Percentiles rank a stretch among this genome's conserved stretches.
phyloP scores from a whole-genome alignment of 371 early-diverging fungal species.

The Batkoa obscura region DNA sequence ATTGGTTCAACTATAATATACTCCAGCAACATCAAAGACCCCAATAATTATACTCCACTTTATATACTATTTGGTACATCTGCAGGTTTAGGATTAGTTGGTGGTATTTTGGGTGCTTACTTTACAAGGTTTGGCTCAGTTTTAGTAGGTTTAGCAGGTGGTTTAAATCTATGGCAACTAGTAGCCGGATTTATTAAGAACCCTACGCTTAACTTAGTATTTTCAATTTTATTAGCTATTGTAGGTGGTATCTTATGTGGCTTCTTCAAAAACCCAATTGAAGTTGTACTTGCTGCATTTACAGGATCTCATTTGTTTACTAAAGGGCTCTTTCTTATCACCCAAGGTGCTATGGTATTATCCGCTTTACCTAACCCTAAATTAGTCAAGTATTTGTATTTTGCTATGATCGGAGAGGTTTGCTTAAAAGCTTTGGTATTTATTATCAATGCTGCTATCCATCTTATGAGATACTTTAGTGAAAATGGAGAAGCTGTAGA shows the following conservation, averaged over 20 bases:
- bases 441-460: not conserved
- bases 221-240: too few species aligned
- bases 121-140: too few species aligned
- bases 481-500: not conserved
- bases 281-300: too few species aligned
- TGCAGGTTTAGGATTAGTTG: too few species aligned
- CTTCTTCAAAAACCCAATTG: too few species aligned
- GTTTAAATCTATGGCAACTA: too few species aligned
- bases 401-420: not conserved
- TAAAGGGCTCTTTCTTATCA: not conserved
- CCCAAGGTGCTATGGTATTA: not conserved
- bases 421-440: not conserved
- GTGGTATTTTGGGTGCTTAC: too few species aligned
- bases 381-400: not conserved
- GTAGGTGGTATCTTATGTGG: too few species aligned
- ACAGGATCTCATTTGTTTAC: not conserved
- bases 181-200: too few species aligned
- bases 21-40: not conserved
- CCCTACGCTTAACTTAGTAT: too few species aligned
- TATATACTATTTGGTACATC: not conserved
- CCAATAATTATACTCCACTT: not conserved
- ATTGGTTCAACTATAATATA: not conserved
- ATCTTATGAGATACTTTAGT: not conserved
- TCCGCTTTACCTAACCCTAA: not conserved
- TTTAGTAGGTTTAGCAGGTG: too few species aligned